These are phyloP conservation scores for Suhomyces faveliae DNA, from an alignment of 805 yeast genomes.

Conservation along the genomic window DNA sequence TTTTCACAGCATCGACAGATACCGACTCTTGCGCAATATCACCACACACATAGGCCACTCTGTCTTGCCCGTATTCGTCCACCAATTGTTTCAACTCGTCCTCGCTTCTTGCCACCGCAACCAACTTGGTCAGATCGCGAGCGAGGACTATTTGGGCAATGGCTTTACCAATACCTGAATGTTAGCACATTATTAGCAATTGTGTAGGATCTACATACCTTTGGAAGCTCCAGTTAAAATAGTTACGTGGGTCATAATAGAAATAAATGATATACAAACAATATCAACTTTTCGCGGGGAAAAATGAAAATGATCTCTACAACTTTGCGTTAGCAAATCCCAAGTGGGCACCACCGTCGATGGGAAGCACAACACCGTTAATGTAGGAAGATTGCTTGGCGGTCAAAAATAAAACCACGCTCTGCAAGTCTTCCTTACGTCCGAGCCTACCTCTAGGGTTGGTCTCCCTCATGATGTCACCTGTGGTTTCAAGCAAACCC, in stretches of 20 bases:
- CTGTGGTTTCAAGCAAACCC: constrained; percentile 54
- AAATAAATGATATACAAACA: not conserved
- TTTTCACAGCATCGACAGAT: constrained; percentile 37
- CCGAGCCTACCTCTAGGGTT: constrained; percentile 71
- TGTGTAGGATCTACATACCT: constrained; percentile 32
- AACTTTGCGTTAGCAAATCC: constrained; percentile 10
- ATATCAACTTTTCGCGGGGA: not conserved
- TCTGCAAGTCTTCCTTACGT: constrained; percentile 55
- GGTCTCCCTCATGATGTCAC: constrained; percentile 42
- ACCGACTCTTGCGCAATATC: constrained; percentile 53
- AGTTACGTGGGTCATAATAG: constrained; percentile 23
- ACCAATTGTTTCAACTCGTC: constrained; percentile 45
- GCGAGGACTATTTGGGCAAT: constrained; percentile 52
- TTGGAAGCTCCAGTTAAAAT: constrained; percentile 65
- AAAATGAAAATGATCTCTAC: constrained; percentile 3
- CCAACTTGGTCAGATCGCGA: constrained; percentile 40
- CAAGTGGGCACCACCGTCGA: constrained; percentile 67
- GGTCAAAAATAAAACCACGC: constrained; percentile 54
- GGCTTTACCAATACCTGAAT: constrained; percentile 75
- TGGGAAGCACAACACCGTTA: constrained; percentile 65
- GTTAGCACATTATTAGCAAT: constrained; percentile 5
- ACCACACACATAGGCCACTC: constrained; percentile 54
- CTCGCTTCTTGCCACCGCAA: constrained; percentile 72
- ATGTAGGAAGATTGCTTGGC: constrained; percentile 55
- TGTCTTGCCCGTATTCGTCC: constrained; percentile 43